Evolutionary conservation across 208 protist species (phyloP).

Genomic region (Acanthamoeba quina): DNA sequence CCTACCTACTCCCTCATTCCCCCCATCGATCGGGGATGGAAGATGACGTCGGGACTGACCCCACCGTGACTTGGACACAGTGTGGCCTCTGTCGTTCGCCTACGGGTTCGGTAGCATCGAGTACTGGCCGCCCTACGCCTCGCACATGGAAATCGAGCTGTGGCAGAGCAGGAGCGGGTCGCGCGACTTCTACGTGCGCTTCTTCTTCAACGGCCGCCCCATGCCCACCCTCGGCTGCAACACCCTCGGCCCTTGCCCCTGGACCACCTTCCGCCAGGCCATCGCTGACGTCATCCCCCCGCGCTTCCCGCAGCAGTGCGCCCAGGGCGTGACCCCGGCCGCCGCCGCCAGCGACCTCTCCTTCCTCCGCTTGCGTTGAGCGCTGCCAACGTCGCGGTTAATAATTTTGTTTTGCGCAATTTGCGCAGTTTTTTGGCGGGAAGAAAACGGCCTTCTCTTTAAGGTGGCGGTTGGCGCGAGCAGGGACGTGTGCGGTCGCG

Average conservation of each 20-base stretch:
- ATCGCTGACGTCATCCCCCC: not conserved
- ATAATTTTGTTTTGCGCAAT: too few relatives aligned
- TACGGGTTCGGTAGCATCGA: constrained; percentile 11
- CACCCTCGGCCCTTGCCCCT: not conserved
- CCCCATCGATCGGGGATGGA: too few relatives aligned
- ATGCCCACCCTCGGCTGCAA: not conserved
- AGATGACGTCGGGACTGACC: not conserved
- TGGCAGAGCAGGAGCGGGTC: not conserved
- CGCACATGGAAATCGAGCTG: constrained; percentile 37
- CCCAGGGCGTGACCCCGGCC: not conserved
- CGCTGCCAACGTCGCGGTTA: not conserved
- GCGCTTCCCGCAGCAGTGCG: not conserved
- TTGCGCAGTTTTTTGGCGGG: too few relatives aligned
- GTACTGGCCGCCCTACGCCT: constrained; percentile 32
- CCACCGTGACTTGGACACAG: not conserved
- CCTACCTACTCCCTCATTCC: not conserved
- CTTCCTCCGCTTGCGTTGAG: not conserved
- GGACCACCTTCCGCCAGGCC: not conserved
- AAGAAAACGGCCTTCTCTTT: not conserved
- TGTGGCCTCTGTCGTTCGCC: constrained; percentile 21
- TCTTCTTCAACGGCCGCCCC: not conserved
- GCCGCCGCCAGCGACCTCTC: not conserved
- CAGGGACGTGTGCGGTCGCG: not conserved
- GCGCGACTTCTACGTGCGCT: not conserved
- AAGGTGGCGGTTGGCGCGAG: not conserved